Base-by-base conservation (phyloP, 2,329 filamentous ascomycete genomes). In the Torrubiella hemipterigena region DNA sequence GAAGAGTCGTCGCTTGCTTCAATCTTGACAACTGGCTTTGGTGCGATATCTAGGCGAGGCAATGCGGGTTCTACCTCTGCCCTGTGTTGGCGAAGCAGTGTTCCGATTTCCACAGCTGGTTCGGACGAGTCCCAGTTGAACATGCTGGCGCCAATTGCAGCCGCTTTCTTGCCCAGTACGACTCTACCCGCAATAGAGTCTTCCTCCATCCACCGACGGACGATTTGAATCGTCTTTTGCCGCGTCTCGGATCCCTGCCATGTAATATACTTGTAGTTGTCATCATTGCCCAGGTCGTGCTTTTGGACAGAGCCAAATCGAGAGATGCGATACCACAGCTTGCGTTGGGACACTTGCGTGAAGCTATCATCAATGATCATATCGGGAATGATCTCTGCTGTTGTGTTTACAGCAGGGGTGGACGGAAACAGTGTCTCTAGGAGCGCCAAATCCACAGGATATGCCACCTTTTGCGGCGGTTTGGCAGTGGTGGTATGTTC, bases 181-280 rank as follows among this genome's bases (percentile, higher is more conserved):
- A 52, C 47, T n/a, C 64, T 63, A 2, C 71, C 69, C 3, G 66
- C 58, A 17, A 72, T 67, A 0, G 69, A 69, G 41, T 75, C 73
- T 42, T 78, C 69, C 41, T 77, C 70, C 63, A 78, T 74, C 76
- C 76, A 81, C 17, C 71, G 62, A 17, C 68, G 61, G 13, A 80
- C 73, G 24, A 73, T 71, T 34, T 66, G 63, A 36, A 74, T 59
- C 2, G 66, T 70, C 7, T 72, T 63, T 10, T 52, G 49, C 16
- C 69, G 69, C 3, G 73, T 52, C 6, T 60, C 51, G 0, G 73
- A 77, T n/a, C 58, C 52, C 4, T 46, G 39, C 75, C 76, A 81
- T 3, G 58, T 55, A n/a, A 76, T 60, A 7, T 67, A 63, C 13
- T 67, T 56, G 45, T 79, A 80, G 39, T 65, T 67, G 7, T 75